Conservation (phyloP, 768 basidiomycete species). For the Calocybe indica region DNA sequence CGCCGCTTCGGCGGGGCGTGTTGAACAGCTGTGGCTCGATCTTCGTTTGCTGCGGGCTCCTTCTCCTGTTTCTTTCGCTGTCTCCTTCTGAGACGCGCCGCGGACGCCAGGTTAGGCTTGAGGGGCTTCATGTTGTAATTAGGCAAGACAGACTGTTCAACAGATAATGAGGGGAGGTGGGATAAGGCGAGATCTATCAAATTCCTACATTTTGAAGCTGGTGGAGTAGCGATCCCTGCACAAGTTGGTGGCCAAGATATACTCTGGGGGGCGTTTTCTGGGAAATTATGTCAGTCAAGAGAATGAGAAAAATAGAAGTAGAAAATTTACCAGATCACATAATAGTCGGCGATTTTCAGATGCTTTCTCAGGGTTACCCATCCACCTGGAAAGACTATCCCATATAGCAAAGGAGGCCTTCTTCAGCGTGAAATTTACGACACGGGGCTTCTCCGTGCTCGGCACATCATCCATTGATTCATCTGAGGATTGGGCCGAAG, state of each 20-base stretch:
- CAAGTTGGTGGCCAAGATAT: conserved; percentile 53
- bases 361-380: conserved; percentile 49
- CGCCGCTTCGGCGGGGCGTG: conserved; percentile 33
- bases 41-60: conserved; percentile 7
- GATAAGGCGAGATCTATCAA: conserved; percentile 1
- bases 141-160: conserved; percentile 34
- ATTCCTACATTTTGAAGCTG: conserved; percentile 54
- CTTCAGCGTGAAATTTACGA: conserved; percentile 42
- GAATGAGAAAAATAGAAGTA: not conserved
- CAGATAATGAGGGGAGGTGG: not conserved
- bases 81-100: conserved; percentile 23
- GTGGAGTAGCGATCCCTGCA: conserved; percentile 47
- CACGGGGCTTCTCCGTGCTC: conserved; percentile 20
- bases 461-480: conserved; percentile 3
- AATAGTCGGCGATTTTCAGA: conserved; percentile 42
- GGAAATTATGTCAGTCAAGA: not conserved
- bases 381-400: conserved; percentile 59
- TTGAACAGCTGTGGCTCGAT: conserved; percentile 2
- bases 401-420: conserved; percentile 43
- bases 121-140: conserved; percentile 52
- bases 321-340: conserved; percentile 35
- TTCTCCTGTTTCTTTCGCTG: conserved; percentile 20
- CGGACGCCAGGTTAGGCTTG: conserved; percentile 36
- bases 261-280: conserved; percentile 38
- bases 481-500: conserved; percentile 1